Base-by-base conservation (phyloP, 2,329 filamentous ascomycete genomes). In the Aspergillus puulaauensis region DNA sequence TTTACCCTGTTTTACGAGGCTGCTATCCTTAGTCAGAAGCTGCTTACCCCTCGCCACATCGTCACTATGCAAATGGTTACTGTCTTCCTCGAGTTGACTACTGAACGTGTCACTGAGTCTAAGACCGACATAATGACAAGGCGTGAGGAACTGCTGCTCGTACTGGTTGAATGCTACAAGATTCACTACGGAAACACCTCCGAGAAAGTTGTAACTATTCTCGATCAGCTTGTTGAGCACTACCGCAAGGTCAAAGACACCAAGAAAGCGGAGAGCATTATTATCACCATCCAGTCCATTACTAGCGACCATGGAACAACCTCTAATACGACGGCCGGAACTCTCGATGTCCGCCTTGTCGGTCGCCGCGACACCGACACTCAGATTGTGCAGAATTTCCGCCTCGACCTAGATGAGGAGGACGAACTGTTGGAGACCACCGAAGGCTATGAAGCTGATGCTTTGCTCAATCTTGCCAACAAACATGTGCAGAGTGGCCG, bases 211-310 rank as follows among this genome's bases (percentile, higher is more conserved):
- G 75, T 80, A 24, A 67, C 73, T 24, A 78, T 75, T 6, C 67
- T 78, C 14, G 77, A 78, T 57, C 67, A 74, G n/a, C 70, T 84
- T 5, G 71, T 73, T 12, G 75, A 81, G 61, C 73, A 83, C 17
- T 84, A 83, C 61, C 68, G 71, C 6, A 68, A 73, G 1, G 76
- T 82, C 52, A 76, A 79, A 7, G 80, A 84, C 61, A 75, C 79
- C 54, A 68, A 79, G 15, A 79, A 78, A 41, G 77, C 72, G 15
- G 63, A 69, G 53, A 74, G 78, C 51, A 66, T 80, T 5, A 70
- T 68, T 43, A 59, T 49, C 9, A 60, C 39, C 1, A 62, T 75
- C 5, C 58, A 61, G 21, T 53, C 60, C 69, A 78, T 14, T 14
- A 61, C 68, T n/a, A 66, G 61, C 1, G 60, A 59, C 12, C 62